Conservation (phyloP, 2,329 filamentous ascomycete genomes). For the Xylariales sp. region DNA sequence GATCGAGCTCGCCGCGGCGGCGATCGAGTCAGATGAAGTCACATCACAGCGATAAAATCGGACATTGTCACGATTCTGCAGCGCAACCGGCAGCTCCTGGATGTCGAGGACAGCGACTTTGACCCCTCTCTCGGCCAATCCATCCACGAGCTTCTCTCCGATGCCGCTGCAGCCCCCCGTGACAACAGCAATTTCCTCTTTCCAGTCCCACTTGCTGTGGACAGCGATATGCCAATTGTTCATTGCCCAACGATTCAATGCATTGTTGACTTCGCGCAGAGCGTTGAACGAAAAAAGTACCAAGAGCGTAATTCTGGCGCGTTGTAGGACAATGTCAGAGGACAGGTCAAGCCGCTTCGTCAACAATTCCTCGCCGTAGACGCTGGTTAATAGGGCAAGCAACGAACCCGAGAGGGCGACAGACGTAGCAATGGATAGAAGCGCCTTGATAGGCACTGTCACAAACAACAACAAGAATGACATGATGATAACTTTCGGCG, state of each 20-base stretch:
- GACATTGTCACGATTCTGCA: slow-evolving; percentile 21
- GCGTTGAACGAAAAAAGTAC: background rate
- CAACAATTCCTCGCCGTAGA: too few species aligned
- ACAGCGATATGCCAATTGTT: slow-evolving; percentile 2
- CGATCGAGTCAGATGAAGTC: slow-evolving; percentile 40
- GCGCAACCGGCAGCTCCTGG: slow-evolving; percentile 8
- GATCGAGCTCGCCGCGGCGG: slow-evolving; percentile 32
- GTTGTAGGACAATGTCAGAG: too few species aligned
- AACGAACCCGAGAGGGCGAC: too few species aligned
- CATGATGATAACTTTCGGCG: too few species aligned
- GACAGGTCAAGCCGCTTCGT: too few species aligned
- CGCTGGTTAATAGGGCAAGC: too few species aligned
- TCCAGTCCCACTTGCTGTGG: slow-evolving; percentile 17
- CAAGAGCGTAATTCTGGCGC: too few species aligned
- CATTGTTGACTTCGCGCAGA: slow-evolving; percentile 1
- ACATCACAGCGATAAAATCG: slow-evolving; percentile 41
- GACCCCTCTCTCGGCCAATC: slow-evolving; percentile 28
- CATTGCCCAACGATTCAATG: background rate
- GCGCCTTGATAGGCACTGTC: too few species aligned
- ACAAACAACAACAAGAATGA: too few species aligned
- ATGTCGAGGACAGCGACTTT: slow-evolving; percentile 32
- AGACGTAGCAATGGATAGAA: too few species aligned
- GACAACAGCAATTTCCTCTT: slow-evolving; percentile 21
- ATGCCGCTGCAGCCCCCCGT: slow-evolving; percentile 27
- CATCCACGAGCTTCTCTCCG: slow-evolving; percentile 27